These are phyloP conservation scores for Naumovozyma dairenensis DNA, from an alignment of 805 yeast species.

Conservation along the genomic window DNA sequence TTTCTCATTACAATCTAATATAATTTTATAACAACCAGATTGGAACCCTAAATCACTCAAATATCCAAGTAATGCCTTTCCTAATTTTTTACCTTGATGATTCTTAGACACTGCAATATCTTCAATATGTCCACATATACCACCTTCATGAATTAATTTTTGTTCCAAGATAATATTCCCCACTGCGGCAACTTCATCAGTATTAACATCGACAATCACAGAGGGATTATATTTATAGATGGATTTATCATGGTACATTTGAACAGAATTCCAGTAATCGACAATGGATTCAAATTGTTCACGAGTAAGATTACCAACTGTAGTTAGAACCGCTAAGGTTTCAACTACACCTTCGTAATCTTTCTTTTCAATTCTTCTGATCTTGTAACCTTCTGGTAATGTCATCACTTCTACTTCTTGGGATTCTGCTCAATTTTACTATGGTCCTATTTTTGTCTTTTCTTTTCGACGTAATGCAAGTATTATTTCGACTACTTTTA, in stretches of 20 bases:
- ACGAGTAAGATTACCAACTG: slow-evolving; percentile 63
- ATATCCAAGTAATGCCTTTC: slow-evolving; percentile 52
- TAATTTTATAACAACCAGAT: slow-evolving; percentile 75
- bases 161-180: slow-evolving; percentile 75
- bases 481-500: no score
- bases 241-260: slow-evolving; percentile 9
- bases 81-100: slow-evolving; percentile 81
- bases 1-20: slow-evolving; percentile 77
- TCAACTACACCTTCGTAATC: slow-evolving; percentile 58
- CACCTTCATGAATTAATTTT: slow-evolving; percentile 76
- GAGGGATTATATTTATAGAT: slow-evolving; percentile 51
- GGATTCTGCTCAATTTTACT: no score
- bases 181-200: slow-evolving; percentile 59
- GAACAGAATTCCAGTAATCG: slow-evolving; percentile 45
- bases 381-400: slow-evolving; percentile 43
- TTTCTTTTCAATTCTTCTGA: slow-evolving; percentile 44
- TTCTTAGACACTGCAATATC: slow-evolving; percentile 72
- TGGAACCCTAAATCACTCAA: slow-evolving; percentile 50
- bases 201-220: slow-evolving; percentile 47
- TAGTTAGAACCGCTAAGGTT: slow-evolving; percentile 60
- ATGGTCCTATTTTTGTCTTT: no score
- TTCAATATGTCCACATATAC: slow-evolving; percentile 86
- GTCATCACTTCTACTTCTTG: no score
- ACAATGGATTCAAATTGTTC: slow-evolving; percentile 42
- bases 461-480: no score